These are phyloP conservation scores for Stylosanthes scabra DNA, from an alignment of 331 rosid species.

Conservation along the genomic window DNA sequence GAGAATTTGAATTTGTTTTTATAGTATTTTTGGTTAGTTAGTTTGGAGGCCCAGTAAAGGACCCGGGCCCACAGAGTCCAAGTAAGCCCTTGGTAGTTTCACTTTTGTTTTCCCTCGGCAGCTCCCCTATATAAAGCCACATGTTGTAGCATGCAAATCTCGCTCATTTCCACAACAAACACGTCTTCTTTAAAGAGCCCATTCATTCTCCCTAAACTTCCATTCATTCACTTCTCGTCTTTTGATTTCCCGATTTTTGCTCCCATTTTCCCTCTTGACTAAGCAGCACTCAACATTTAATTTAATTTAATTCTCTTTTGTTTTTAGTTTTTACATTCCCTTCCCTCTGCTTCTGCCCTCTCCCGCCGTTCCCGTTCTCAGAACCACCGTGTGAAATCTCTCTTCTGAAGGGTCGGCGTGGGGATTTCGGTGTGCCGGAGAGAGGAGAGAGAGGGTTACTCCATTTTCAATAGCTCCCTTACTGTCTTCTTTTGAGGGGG, in stretches of 20 bases:
- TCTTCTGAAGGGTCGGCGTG: conserved; percentile 64
- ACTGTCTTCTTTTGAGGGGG: conserved; percentile 99
- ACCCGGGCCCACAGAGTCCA: conserved; percentile 54
- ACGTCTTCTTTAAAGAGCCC: conserved; percentile 19
- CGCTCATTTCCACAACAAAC: conserved; percentile 51
- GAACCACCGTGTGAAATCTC: background rate
- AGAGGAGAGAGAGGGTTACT: conserved; percentile 47
- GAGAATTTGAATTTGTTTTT: background rate
- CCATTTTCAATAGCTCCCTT: conserved; percentile 55
- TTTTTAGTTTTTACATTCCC: no score
- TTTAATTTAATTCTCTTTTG: no score
- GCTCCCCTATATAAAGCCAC: conserved; percentile 52
- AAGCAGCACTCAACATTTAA: no score
- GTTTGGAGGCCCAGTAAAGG: background rate
- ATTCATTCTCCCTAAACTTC: background rate
- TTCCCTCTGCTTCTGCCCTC: background rate
- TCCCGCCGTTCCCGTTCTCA: background rate
- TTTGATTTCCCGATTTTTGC: background rate
- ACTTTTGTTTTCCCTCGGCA: no score
- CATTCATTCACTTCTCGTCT: background rate
- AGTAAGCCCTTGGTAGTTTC: conserved; percentile 3
- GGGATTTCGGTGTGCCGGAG: conserved; percentile 59
- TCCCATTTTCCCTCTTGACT: background rate
- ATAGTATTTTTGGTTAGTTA: background rate
- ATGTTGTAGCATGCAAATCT: conserved; percentile 68